These are phyloP conservation scores for Coniella vitis DNA, from an alignment of 2,329 filamentous ascomycete genomes.

Conservation along the genomic window DNA sequence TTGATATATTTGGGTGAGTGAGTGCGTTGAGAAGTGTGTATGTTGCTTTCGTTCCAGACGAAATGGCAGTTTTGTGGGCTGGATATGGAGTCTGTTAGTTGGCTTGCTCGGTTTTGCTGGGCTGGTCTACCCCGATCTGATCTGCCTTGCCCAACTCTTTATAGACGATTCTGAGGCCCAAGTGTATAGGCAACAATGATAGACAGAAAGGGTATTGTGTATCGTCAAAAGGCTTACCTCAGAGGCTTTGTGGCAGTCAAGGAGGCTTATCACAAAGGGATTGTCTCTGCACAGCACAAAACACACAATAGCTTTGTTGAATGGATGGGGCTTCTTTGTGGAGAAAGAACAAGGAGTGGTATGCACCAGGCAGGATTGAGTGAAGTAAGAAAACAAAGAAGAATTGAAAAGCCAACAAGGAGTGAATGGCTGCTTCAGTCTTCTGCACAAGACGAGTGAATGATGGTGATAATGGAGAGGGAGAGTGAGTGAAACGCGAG, in stretches of 20 bases:
- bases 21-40: conserved; percentile 8
- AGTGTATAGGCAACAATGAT: no score
- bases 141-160: no score
- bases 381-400: conserved; percentile 20
- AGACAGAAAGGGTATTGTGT: no score
- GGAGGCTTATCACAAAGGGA: no score
- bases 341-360: conserved; percentile 31
- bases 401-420: conserved; percentile 30
- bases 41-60: conserved; percentile 35
- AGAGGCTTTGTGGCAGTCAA: neutral
- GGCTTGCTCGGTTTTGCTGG: no score
- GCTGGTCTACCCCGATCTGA: no score
- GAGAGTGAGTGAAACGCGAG: no score
- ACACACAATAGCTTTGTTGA: conserved; percentile 14
- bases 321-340: conserved; percentile 20
- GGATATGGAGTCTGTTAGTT: no score
- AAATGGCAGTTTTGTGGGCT: conserved; percentile 8
- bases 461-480: neutral
- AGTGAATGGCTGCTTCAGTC: conserved; percentile 29
- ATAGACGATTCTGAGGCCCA: no score
- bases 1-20: conserved; percentile 25
- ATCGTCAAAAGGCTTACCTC: neutral
- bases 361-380: conserved; percentile 35
- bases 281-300: no score
- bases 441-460: conserved; percentile 14